Conservation (phyloP, 208 protist genomes). For the Tritrichomonas musculus region DNA sequence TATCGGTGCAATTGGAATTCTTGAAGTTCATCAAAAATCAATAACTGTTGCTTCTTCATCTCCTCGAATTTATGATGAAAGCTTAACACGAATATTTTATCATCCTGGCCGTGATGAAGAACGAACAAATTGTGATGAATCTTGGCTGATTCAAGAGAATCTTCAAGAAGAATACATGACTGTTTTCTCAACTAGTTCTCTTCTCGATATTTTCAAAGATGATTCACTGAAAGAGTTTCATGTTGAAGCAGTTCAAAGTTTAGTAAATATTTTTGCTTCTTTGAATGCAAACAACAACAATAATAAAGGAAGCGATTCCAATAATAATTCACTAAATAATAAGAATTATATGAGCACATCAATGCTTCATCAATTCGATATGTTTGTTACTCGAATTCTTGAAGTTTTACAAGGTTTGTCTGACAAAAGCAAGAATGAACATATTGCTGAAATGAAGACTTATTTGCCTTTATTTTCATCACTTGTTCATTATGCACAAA, state of each 20-base stretch:
- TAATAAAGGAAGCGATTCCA: too few species aligned
- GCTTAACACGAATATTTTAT: not conserved
- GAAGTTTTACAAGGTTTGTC: too few species aligned
- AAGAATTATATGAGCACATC: too few species aligned
- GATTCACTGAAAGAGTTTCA: not conserved
- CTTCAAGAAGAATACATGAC: not conserved
- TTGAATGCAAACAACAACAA: too few species aligned
- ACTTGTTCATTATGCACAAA: not conserved
- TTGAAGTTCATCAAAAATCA: not conserved
- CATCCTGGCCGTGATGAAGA: not conserved
- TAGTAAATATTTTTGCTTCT: not conserved
- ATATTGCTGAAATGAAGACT: not conserved
- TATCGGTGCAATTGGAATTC: not conserved
- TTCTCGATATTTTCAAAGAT: not conserved
- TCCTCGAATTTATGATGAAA: not conserved
- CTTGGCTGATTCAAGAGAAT: not conserved
- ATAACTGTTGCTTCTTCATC: too few species aligned
- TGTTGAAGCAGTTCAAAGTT: not conserved
- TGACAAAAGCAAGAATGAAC: too few species aligned
- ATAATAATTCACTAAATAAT: too few species aligned
- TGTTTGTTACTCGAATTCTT: not conserved
- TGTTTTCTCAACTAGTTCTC: not conserved
- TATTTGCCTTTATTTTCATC: not conserved
- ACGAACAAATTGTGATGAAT: not conserved
- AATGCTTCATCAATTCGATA: not conserved